A percentile compares a stretch with the other conserved stretches of the same genome.
Conservation (phyloP, 768 basidiomycete species). For the Tylopilus subfusipes region DNA sequence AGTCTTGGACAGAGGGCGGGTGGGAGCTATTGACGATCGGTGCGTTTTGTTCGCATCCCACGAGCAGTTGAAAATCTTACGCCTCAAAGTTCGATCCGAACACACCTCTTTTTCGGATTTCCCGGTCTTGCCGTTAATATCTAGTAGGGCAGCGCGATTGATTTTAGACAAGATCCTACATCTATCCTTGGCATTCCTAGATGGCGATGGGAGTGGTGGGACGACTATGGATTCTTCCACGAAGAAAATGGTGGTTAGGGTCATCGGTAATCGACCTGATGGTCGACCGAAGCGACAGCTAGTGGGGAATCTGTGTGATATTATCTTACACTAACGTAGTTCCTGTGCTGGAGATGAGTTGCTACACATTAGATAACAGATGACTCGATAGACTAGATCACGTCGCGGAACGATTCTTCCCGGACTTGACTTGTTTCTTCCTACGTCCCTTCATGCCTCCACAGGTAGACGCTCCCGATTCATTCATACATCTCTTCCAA, state of each 20-base stretch:
- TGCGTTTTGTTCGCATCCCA: slow-evolving; percentile 21
- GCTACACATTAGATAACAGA: slow-evolving; percentile 24
- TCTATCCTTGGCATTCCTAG: slow-evolving; percentile 24
- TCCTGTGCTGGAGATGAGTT: neutral
- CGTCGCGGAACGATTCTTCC: neutral
- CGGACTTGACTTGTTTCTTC: neutral
- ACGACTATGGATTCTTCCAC: neutral
- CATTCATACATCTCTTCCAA: slow-evolving; percentile 52
- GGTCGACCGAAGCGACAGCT: slow-evolving; percentile 25
- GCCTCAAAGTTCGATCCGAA: slow-evolving; percentile 19
- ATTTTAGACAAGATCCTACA: slow-evolving; percentile 22
- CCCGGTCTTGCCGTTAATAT: slow-evolving; percentile 18
- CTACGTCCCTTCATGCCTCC: slow-evolving; percentile 9
- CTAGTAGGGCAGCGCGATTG: slow-evolving; percentile 16
- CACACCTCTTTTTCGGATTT: slow-evolving; percentile 32
- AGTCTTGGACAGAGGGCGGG: slow-evolving; percentile 49
- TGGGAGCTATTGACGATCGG: slow-evolving; percentile 48
- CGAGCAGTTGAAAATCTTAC: neutral
- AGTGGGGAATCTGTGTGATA: slow-evolving; percentile 18
- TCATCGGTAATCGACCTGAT: slow-evolving; percentile 20
- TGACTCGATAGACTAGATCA: slow-evolving; percentile 3
- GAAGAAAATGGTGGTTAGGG: slow-evolving; percentile 23
- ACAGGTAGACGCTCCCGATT: slow-evolving; percentile 12
- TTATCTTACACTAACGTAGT: slow-evolving; percentile 22
- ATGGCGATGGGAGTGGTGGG: slow-evolving; percentile 5